Evolutionary conservation across 1,284 basidiomycete species (phyloP), one percentile per base, ranked within the genome.

Genomic region (Fomitopsis schrenkii): DNA sequence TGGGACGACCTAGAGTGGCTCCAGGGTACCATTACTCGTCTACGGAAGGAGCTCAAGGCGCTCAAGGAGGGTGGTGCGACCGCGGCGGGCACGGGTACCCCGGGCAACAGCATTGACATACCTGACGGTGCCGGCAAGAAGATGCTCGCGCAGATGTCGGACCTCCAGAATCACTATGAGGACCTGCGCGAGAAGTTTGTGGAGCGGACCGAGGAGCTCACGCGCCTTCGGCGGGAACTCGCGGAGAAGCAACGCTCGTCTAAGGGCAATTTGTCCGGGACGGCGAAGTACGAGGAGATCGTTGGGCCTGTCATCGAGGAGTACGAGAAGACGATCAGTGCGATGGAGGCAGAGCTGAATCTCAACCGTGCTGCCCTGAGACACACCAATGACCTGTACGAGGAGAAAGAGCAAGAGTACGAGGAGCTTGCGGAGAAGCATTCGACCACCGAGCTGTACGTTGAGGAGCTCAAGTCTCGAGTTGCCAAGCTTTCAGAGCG

Each of bases 1-100:
- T 99, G 97, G 97, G 96, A 98, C 66, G 97, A 99, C 74, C 80
- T 99, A 4, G 96, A 98, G 71, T 96, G 97, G 87, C 79, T 99
- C 53, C 97, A 98, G 76, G 85, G 84, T 58, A 93, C 89, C 59
- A 85, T 97, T 41, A 80, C 84, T 40, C 89, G 93, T 64, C 79
- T 99, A 54, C 85, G 97, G 54, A 94, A 90, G 74, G 95, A 98
- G 66, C 73, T 98, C 62, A 93, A 91, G 69, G 68, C 71, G 12
- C 74, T 95, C 67, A 93, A 93, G 73, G 87, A 91, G 40, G 86
- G 88, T 30, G 83, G 83, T 17, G 71, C 73, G 19, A 61, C 60
- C 38, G 55, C 71, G 26, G 62, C 69, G 14, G 66, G 63, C 1
- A 62, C 68, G 6, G 55, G 61, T 28, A 58, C 64, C 19, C 61